Conservation (phyloP, 345 rosid species). For the Populus simonii region DNA sequence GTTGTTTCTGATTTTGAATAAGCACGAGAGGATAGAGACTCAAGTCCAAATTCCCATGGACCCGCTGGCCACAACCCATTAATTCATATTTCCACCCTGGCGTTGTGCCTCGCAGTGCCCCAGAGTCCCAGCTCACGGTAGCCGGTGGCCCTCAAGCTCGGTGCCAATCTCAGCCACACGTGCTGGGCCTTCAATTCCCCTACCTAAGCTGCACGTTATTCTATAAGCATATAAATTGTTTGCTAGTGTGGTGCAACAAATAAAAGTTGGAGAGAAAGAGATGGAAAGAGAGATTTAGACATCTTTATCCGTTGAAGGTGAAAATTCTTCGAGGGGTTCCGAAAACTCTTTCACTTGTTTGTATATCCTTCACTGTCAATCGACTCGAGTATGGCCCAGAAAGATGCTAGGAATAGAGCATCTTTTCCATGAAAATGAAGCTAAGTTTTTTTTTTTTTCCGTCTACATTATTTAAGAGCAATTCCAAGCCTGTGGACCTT, state of each 20-base stretch:
- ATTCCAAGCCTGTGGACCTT: too few relatives aligned
- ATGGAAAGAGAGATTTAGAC: not conserved
- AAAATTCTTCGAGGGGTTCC: not conserved
- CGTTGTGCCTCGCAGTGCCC: not conserved
- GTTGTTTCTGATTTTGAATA: not conserved
- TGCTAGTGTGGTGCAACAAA: not conserved
- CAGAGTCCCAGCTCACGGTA: constrained; percentile 3
- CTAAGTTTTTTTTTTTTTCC: not conserved
- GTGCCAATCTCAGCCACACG: constrained; percentile 5
- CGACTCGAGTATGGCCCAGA: not conserved
- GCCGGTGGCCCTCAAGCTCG: constrained; percentile 6
- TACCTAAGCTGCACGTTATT: too few relatives aligned
- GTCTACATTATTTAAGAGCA: not conserved
- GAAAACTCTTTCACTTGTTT: not conserved
- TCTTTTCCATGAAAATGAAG: not conserved
- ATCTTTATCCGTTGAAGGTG: not conserved
- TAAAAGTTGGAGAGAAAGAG: not conserved
- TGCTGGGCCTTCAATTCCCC: not conserved
- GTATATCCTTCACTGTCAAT: not conserved
- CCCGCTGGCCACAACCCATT: constrained; percentile 4
- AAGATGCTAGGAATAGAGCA: not conserved
- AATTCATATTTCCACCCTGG: constrained; percentile 4
- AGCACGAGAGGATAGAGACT: not conserved
- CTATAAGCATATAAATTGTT: too few relatives aligned
- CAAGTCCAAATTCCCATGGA: not conserved